Base-by-base conservation (phyloP, 2,329 filamentous ascomycete genomes). In the Coniochaeta sp. region DNA sequence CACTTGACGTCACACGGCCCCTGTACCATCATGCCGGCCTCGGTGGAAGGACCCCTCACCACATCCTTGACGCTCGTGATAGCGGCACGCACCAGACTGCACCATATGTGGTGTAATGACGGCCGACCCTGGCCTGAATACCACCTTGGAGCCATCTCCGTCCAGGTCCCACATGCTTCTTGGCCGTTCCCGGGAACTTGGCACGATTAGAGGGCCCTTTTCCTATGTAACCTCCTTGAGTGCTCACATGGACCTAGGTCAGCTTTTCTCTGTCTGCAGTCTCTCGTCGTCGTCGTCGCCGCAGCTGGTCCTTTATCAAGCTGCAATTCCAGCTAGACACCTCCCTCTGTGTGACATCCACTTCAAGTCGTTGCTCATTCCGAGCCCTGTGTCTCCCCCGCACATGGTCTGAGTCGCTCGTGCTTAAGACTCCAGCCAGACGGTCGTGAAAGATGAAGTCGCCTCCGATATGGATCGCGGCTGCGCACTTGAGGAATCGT, bases 401-500 rank as follows among this genome's bases (percentile, higher is more conserved):
- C 47, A 6, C 24, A 52, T 31, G 47, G 24, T 31, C 12, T 14
- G 16, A 14, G 8, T 24, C 43, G 17, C 14, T 22, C 14, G 12
- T n/a, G 22, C 31, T 12, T n/a, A n/a, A 47, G 43, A 47, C 43
- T 31, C 47, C 24, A 52, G 47, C 14, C 22, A 24, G 22, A 47
- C 9, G 43, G 43, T 8, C 19, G 19, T 19, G 14, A 43, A n/a
- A 62, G 33, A 67, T 68, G 59, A 67, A 65, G 60, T 64, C 64
- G 28, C 66, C 65, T 50, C 47, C 47, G 19, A 52, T 52, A 52
- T 52, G 47, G 47, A 17, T 28, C 12, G 47, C 47, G 22, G 24
- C 47, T 6, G 12, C 47, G 47, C 47, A 24, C 24, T 24, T 52
- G 6, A 22, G 68, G 55, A 69, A 70, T 50, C 67, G 68, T 54